Percentiles rank a stretch among this genome's conserved stretches.
Evolutionary conservation across 108 stramenopile species (phyloP).

Genomic region (Cylindrotheca fusiformis): DNA sequence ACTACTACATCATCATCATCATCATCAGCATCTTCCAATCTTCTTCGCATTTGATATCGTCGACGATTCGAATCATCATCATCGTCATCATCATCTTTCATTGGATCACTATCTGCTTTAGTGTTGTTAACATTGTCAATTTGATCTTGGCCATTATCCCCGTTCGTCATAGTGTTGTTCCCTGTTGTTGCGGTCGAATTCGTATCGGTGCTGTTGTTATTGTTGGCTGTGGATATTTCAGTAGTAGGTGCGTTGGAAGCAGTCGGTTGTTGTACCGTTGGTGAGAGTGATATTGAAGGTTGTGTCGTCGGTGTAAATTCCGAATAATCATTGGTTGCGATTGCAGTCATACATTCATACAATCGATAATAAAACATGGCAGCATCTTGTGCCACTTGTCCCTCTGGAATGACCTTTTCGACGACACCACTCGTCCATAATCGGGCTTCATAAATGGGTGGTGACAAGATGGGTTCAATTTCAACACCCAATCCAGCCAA

Average conservation of each 20-base stretch:
- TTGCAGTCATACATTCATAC: conserved; percentile 62
- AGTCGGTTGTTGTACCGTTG: conserved; percentile 12
- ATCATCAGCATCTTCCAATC: background rate
- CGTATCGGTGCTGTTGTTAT: background rate
- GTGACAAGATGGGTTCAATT: conserved; percentile 68
- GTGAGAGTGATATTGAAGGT: conserved; percentile 18
- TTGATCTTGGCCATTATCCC: background rate
- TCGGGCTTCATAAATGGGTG: conserved; percentile 49
- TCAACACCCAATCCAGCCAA: conserved; percentile 72
- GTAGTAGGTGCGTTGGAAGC: background rate
- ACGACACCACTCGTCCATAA: conserved; percentile 44
- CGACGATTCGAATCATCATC: conserved; percentile 4
- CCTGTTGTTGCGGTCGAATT: background rate
- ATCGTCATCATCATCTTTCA: conserved; percentile 2
- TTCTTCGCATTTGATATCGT: background rate
- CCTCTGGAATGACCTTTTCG: conserved; percentile 19
- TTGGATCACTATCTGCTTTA: background rate
- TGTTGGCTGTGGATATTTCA: background rate
- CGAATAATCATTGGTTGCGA: conserved; percentile 63
- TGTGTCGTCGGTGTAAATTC: conserved; percentile 22
- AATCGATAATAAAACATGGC: conserved; percentile 67
- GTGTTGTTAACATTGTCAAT: conserved; percentile 5
- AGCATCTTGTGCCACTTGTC: conserved; percentile 30
- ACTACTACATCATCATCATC: conserved; percentile 1
- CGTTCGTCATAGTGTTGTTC: background rate